These are phyloP conservation scores for Petrea volubilis DNA, from an alignment of 257 asterid species.

Conservation along the genomic window DNA sequence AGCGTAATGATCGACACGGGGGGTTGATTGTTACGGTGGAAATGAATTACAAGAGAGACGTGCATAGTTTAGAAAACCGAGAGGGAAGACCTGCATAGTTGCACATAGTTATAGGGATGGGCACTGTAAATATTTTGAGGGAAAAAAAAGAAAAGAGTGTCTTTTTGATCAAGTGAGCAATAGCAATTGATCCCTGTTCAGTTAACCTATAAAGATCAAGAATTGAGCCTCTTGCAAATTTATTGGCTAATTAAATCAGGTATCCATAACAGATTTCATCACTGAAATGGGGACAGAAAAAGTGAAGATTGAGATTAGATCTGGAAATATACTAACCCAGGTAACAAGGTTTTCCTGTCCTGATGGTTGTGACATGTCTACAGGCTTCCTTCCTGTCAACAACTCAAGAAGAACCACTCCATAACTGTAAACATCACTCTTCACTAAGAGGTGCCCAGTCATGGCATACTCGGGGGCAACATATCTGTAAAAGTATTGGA, in stretches of 20 bases:
- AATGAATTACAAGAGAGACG: too few relatives aligned
- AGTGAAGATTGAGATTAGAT: not conserved
- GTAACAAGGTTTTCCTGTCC: constrained; percentile 98
- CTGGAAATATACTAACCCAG: constrained; percentile 59
- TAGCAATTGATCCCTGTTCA: not conserved
- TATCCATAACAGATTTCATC: not conserved
- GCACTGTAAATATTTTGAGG: too few relatives aligned
- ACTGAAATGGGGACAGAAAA: not conserved
- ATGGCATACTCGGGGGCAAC: constrained; percentile 99
- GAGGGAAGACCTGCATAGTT: too few relatives aligned
- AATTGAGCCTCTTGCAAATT: not conserved
- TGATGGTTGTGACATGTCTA: constrained; percentile 93
- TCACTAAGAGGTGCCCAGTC: constrained; percentile 97
- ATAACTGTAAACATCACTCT: constrained; percentile 97
- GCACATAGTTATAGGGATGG: too few relatives aligned
- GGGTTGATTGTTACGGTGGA: too few relatives aligned
- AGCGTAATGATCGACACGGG: too few relatives aligned
- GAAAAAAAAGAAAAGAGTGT: too few relatives aligned
- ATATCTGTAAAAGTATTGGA: constrained; percentile 48
- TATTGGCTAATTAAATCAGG: not conserved
- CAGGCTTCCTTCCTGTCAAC: constrained; percentile 93
- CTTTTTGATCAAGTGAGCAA: too few relatives aligned
- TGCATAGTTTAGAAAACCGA: too few relatives aligned
- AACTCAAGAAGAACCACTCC: constrained; percentile 97
- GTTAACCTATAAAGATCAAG: not conserved